phyloP scores from a whole-genome alignment of 768 basidiomycete species.

The Termitomyces sp. region DNA sequence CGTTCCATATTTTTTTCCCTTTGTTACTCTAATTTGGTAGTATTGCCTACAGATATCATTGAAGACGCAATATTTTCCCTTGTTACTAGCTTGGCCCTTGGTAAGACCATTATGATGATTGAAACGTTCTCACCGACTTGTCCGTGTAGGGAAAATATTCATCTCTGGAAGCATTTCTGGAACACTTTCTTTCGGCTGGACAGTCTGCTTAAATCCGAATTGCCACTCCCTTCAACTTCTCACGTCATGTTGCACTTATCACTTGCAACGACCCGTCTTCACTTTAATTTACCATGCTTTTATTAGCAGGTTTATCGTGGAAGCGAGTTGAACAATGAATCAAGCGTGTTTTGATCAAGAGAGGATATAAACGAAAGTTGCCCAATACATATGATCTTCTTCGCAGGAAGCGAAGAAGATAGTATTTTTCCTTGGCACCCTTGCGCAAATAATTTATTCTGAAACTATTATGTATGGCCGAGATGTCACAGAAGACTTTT shows the following conservation, averaged over 20 bases:
- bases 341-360: not conserved
- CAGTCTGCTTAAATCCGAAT: not conserved
- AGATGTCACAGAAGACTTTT: not conserved
- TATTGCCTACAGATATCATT: not conserved
- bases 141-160: not conserved
- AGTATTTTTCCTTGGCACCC: not conserved
- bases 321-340: not conserved
- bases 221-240: not conserved
- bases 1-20: not conserved
- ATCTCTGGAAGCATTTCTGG: not conserved
- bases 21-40: not conserved
- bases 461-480: not conserved
- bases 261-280: not conserved
- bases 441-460: not conserved
- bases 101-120: not conserved
- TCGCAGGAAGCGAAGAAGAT: not conserved
- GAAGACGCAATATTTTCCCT: not conserved
- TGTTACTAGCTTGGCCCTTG: not conserved
- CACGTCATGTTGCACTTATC: not conserved
- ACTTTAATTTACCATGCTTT: not conserved
- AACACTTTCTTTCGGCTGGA: not conserved
- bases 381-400: not conserved
- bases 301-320: not conserved
- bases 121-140: not conserved
- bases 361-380: not conserved